A percentile compares a stretch with the other conserved stretches of the same genome.
phyloP scores from a whole-genome alignment of 1,284 basidiomycete species.

The Amylostereum chailletii region DNA sequence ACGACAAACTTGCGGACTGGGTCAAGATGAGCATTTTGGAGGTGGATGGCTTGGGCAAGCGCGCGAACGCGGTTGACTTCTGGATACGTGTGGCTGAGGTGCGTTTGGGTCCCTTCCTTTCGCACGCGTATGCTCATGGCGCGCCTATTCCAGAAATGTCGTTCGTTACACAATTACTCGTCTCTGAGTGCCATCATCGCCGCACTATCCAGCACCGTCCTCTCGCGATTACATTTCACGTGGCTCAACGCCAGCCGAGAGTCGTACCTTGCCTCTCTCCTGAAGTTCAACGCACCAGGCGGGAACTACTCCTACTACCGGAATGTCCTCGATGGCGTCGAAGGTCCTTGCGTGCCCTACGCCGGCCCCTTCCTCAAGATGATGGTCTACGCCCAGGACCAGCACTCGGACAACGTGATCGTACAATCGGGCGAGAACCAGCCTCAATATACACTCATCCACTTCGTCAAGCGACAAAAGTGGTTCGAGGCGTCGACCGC shows the following conservation, averaged over 20 bases:
- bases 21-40: slow-evolving; percentile 54
- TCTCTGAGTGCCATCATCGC: slow-evolving; percentile 60
- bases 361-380: slow-evolving; percentile 56
- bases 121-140: no score
- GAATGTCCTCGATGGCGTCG: slow-evolving; percentile 34
- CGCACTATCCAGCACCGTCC: slow-evolving; percentile 49
- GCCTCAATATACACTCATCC: slow-evolving; percentile 23
- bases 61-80: slow-evolving; percentile 55
- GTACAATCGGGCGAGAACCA: slow-evolving; percentile 13
- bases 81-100: slow-evolving; percentile 77
- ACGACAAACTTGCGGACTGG: slow-evolving; percentile 56
- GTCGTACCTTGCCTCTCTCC: slow-evolving; percentile 40
- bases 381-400: slow-evolving; percentile 46
- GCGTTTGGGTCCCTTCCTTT: slow-evolving; percentile 13
- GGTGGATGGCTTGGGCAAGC: slow-evolving; percentile 37
- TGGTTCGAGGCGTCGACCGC: slow-evolving; percentile 46
- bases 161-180: slow-evolving; percentile 53
- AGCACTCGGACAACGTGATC: slow-evolving; percentile 32
- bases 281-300: slow-evolving; percentile 46
- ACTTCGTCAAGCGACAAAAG: slow-evolving; percentile 50
- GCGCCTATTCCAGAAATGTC: slow-evolving; percentile 45
- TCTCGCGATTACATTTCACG: slow-evolving; percentile 52
- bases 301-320: slow-evolving; percentile 54
- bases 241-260: slow-evolving; percentile 55
- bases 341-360: slow-evolving; percentile 61